Conservation (phyloP, 78 protist species). For the slime mould (Dictyostelium discoideum) region dicty_2.7 NC_007091.3:235501-236000, state of each 20-base stretch:
- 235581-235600: neutral
- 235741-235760: neutral
- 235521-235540: constrained; percentile 7
- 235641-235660: neutral
- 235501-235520: constrained; percentile 4
- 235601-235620: neutral
- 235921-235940: constrained; percentile 19
- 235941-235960: constrained; percentile 14
- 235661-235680: neutral
- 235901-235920: neutral
- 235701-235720: neutral
- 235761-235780: neutral
- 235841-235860: neutral
- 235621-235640: neutral
- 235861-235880: neutral
- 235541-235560: constrained; percentile 4
- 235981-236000: neutral
- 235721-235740: neutral
- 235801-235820: constrained; percentile 1
- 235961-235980: constrained; percentile 20
- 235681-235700: neutral
- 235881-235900: constrained; percentile 24
- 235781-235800: neutral
- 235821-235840: neutral
- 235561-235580: neutral